phyloP scores from a whole-genome alignment of 2,329 filamentous ascomycete genomes.

The Arthroderma sp. region DNA sequence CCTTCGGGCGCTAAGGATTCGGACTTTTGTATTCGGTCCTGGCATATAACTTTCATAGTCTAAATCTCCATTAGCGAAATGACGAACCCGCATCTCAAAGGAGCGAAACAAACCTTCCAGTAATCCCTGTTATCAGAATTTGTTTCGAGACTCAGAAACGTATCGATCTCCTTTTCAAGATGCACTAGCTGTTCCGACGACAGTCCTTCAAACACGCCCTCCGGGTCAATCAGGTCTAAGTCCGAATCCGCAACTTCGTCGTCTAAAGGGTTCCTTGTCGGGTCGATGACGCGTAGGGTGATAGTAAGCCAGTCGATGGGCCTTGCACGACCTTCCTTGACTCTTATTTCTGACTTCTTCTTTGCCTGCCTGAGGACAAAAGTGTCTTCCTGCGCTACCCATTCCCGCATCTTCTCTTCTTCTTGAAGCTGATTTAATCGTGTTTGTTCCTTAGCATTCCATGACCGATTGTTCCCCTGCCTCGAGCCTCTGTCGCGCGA shows the following conservation, averaged over 20 bases:
- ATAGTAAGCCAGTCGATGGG: slow-evolving; percentile 91
- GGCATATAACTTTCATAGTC: slow-evolving; percentile 72
- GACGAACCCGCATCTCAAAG: slow-evolving; percentile 3
- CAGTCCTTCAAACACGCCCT: slow-evolving; percentile 64
- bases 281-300: slow-evolving; percentile 75
- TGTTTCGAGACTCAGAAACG: slow-evolving; percentile 66
- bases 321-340: slow-evolving; percentile 78
- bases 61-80: slow-evolving; percentile 21
- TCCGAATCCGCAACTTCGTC: slow-evolving; percentile 70
- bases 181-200: slow-evolving; percentile 54
- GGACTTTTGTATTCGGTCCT: slow-evolving; percentile 56
- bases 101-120: slow-evolving; percentile 51
- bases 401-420: slow-evolving; percentile 65
- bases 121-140: slow-evolving; percentile 69
- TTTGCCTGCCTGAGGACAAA: slow-evolving; percentile 96
- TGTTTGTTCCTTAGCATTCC: slow-evolving; percentile 29
- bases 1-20: slow-evolving; percentile 50
- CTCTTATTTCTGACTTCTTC: slow-evolving; percentile 91
- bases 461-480: slow-evolving; percentile 13
- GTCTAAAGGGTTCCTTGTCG: slow-evolving; percentile 63
- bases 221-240: slow-evolving; percentile 66
- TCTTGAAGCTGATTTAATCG: slow-evolving; percentile 47
- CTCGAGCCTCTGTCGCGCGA: slow-evolving; percentile 13
- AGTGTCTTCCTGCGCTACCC: slow-evolving; percentile 87
- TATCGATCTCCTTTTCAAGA: slow-evolving; percentile 69